phyloP scores from a whole-genome alignment of 1,284 basidiomycete genomes.

The Pseudozyma hubeiensis region DNA sequence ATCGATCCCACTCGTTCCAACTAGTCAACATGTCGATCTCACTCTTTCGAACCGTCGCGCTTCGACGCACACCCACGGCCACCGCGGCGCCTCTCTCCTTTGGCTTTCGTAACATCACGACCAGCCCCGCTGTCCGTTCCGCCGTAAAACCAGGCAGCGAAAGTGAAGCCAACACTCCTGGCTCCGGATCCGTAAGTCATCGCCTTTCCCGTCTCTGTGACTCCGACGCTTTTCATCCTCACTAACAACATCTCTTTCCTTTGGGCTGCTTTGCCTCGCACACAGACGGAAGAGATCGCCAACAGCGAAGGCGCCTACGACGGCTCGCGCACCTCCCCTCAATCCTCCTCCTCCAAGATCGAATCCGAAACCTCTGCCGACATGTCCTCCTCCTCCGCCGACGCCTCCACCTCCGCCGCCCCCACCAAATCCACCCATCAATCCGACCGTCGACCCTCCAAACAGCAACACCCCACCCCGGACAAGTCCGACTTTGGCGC shows the following conservation, averaged over 20 bases:
- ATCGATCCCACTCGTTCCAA: not conserved
- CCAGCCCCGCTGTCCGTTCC: not conserved
- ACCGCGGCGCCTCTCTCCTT: not conserved
- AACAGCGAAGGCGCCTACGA: conserved; percentile 34
- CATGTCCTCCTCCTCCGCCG: conserved; percentile 14
- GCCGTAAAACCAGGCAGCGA: conserved; percentile 47
- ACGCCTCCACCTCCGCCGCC: conserved; percentile 9
- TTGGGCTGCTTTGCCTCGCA: not conserved
- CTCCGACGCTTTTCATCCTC: not conserved
- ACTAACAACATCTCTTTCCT: not conserved
- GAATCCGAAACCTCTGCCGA: conserved; percentile 26
- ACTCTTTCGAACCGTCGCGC: conserved; percentile 2
- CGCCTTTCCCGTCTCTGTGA: not conserved
- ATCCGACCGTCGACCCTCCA: conserved; percentile 5
- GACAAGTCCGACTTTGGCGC: conserved; percentile 20
- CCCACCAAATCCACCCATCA: conserved; percentile 18
- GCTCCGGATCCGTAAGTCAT: conserved; percentile 35
- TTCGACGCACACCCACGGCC: not conserved
- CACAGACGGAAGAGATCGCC: conserved; percentile 46
- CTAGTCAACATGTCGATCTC: not conserved
- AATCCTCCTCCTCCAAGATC: conserved; percentile 19
- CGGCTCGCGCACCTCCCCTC: conserved; percentile 14
- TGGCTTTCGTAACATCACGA: not conserved
- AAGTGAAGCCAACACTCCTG: conserved; percentile 41
- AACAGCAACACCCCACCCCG: conserved; percentile 21